phyloP scores from a whole-genome alignment of 345 rosid species.

The Eucalyptus pauciflora region DNA sequence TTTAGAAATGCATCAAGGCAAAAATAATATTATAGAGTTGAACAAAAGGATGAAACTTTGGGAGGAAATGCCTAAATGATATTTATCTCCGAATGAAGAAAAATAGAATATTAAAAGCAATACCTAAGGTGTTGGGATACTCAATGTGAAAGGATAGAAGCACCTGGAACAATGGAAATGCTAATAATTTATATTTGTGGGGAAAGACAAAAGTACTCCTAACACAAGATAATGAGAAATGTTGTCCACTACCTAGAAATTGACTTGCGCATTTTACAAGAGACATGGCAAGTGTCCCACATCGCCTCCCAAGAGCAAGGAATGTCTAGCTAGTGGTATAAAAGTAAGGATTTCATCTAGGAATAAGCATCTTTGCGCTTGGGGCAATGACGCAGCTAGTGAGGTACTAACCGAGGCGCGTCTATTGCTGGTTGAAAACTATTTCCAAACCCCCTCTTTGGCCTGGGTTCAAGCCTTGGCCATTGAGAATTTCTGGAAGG shows the following conservation, averaged over 20 bases:
- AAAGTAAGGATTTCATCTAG: fast-evolving
- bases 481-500: slow-evolving; percentile 35
- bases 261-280: background rate
- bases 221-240: background rate
- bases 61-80: background rate
- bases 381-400: slow-evolving; percentile 29
- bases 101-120: background rate
- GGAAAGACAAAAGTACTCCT: background rate
- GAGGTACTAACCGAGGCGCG: slow-evolving; percentile 24
- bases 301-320: background rate
- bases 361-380: slow-evolving; percentile 4
- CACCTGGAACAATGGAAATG: background rate
- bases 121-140: background rate
- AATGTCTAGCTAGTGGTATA: background rate
- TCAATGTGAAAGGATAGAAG: background rate
- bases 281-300: background rate
- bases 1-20: background rate
- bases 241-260: background rate
- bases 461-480: slow-evolving; percentile 6
- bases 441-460: slow-evolving; percentile 17
- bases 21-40: background rate
- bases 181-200: background rate
- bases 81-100: background rate
- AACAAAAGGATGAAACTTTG: background rate
- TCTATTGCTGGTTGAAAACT: slow-evolving; percentile 2